These are phyloP conservation scores for Metrosideros polymorpha DNA, from an alignment of 441 rosid genomes.

Conservation along the genomic window DNA sequence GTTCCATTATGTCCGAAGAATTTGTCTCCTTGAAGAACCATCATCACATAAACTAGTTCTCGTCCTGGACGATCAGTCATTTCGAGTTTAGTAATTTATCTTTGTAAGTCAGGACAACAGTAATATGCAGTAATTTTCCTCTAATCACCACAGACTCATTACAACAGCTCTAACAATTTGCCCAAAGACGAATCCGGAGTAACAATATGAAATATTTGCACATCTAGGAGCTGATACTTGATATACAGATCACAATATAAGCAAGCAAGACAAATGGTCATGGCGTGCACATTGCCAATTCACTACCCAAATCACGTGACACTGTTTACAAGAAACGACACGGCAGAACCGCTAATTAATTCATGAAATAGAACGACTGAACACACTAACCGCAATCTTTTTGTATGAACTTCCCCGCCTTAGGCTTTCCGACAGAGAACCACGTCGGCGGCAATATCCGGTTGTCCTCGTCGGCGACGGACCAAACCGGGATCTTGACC, in stretches of 20 bases:
- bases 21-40: background rate
- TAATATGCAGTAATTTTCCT: background rate
- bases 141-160: background rate
- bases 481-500: slow-evolving; percentile 42
- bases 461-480: slow-evolving; percentile 34
- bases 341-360: background rate
- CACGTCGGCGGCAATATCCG: slow-evolving; percentile 73
- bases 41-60: background rate
- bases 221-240: background rate
- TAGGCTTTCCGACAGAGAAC: slow-evolving; percentile 43
- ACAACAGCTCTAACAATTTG: background rate
- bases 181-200: background rate
- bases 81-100: background rate
- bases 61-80: background rate
- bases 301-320: background rate
- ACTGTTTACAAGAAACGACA: background rate
- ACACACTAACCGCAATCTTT: slow-evolving; percentile 49
- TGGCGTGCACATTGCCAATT: background rate
- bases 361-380: background rate
- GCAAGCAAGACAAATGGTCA: background rate
- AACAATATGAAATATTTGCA: background rate
- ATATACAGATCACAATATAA: background rate
- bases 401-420: slow-evolving; percentile 32
- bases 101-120: background rate
- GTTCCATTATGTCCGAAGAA: background rate